Conservation (phyloP, 2,329 filamentous ascomycete genomes). For the Talaromyces pinophilus region DNA sequence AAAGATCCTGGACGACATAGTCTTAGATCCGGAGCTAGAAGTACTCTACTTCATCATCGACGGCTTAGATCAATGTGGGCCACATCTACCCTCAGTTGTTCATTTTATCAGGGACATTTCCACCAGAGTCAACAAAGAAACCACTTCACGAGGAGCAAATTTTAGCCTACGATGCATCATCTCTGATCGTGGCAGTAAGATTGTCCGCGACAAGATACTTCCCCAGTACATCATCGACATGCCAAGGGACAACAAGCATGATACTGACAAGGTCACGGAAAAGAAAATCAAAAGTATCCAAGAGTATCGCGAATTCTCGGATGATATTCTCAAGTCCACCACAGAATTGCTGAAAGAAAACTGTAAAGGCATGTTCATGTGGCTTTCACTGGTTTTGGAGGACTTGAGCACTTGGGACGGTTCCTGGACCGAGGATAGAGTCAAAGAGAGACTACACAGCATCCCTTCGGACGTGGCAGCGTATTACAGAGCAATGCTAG, state of each 20-base stretch:
- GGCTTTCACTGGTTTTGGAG: conserved; percentile 13
- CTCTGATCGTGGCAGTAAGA: conserved; percentile 5
- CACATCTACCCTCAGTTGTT: conserved; percentile 2
- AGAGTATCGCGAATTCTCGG: neutral
- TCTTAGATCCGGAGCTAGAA: neutral
- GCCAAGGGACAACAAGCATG: conserved; percentile 2
- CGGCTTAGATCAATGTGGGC: conserved; percentile 8
- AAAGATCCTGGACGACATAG: conserved; percentile 7
- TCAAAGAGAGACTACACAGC: conserved; percentile 13
- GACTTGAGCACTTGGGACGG: conserved; percentile 11
- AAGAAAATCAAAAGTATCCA: conserved; percentile 9
- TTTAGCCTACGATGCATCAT: conserved; percentile 6
- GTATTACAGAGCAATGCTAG: conserved; percentile 2
- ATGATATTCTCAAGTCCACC: conserved; percentile 2
- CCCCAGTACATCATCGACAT: conserved; percentile 7
- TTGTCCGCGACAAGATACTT: neutral
- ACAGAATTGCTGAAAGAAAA: conserved; percentile 1
- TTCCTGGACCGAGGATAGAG: neutral
- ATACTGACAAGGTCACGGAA: conserved; percentile 5
- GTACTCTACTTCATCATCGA: conserved; percentile 12
- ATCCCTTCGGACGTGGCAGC: conserved; percentile 10
- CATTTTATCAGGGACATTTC: conserved; percentile 3
- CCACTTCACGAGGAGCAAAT: conserved; percentile 2
- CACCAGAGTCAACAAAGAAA: conserved; percentile 4
- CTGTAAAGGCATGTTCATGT: conserved; percentile 11